Base-by-base conservation (phyloP, 768 basidiomycete species). In the Leccinum uliginosum region DNA sequence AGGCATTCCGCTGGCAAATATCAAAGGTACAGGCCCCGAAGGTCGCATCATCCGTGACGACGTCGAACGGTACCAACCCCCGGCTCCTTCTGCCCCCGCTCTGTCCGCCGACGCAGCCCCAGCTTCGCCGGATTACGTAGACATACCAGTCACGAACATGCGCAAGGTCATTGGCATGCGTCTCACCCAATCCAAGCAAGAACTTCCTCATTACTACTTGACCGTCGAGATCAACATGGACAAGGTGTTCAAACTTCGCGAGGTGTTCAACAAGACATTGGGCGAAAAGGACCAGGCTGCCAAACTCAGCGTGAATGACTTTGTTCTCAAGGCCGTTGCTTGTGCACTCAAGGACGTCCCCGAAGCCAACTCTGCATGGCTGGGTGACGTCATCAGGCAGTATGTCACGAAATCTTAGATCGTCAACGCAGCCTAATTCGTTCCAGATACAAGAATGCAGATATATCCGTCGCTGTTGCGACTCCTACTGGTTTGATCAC, bases 231-330 rank as follows among this genome's bases (percentile, higher is more conserved):
- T 98, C 72, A 87, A 89, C 78, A 97, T 99, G 94, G 95, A 93
- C 80, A 91, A 91, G 79, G 86, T 93, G 19, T 72, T 90, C 69
- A 98, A 97, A 76, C 82, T 99, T 60, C 82, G 97, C 50, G 86
- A 96, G 74, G 87, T 98, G 60, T 98, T 99, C 79, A 99, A 99
- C 83, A 86, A 86, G 74, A 80, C 89, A 17, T 74, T 93, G 38
- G 80, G 82, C 24, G 91, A 91, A 67, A 89, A 91, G 75, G 92
- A 94, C 72, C 96, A 95, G 77, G 75, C 80, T 45, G 85, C 89
- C 30, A 99, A 98, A 78, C 83, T 99, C 52, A 95, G 92, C 63
- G 92, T 99, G 57, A 98, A 98, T 73, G 97, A 99, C 75, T 99
- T 99, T 71, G 84, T 99, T 66, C 85, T 98, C 69, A 99, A 99